phyloP scores from a whole-genome alignment of 345 rosid species.

The Moricandia moricandioides region DNA sequence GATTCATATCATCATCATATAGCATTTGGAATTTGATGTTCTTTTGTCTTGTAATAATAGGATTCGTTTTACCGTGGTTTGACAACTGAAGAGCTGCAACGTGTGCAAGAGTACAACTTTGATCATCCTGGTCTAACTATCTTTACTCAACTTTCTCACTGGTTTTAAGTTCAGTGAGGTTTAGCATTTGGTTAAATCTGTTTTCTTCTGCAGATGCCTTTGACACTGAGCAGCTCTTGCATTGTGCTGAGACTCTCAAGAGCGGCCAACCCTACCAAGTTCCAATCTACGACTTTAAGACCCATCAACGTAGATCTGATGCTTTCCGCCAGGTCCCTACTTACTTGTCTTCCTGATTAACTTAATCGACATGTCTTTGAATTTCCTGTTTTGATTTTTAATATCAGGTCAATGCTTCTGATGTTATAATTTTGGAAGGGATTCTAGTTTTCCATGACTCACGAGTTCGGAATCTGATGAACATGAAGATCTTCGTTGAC shows the following conservation, averaged over 20 bases:
- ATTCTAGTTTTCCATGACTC: conserved; percentile 92
- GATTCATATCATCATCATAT: neutral
- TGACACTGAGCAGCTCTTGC: conserved; percentile 95
- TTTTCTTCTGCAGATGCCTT: conserved; percentile 66
- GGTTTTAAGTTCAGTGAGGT: too few species aligned
- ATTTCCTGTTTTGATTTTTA: neutral
- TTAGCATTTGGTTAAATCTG: too few species aligned
- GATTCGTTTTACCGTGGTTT: conserved; percentile 96
- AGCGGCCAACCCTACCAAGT: conserved; percentile 73
- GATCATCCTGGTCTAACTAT: conserved; percentile 72
- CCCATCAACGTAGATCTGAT: conserved; percentile 72
- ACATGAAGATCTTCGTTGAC: conserved; percentile 96
- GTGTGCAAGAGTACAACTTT: conserved; percentile 93
- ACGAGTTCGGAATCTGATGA: conserved; percentile 86
- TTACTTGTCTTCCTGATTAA: neutral
- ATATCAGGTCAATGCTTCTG: conserved; percentile 92
- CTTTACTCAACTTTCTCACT: too few species aligned
- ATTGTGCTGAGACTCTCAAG: conserved; percentile 71
- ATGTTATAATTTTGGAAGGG: conserved; percentile 96
- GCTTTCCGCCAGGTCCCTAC: conserved; percentile 74
- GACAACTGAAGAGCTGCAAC: conserved; percentile 68
- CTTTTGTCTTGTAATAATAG: neutral
- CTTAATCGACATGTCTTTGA: neutral
- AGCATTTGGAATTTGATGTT: neutral
- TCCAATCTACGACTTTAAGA: conserved; percentile 90